These are phyloP conservation scores for Paramarasmius palmivorus DNA, from an alignment of 1,284 basidiomycete genomes.

Conservation along the genomic window DNA sequence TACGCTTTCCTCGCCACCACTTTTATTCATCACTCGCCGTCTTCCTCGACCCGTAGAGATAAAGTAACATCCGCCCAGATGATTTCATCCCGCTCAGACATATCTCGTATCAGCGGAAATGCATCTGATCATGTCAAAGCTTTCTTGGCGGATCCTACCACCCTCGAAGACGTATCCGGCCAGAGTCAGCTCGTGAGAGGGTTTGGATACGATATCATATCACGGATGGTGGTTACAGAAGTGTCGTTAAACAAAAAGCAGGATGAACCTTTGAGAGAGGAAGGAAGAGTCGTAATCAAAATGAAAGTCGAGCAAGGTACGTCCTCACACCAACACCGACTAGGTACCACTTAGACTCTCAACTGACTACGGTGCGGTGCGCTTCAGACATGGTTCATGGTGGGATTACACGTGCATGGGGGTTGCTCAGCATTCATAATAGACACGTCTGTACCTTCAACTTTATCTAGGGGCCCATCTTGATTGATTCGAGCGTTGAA, in stretches of 20 bases:
- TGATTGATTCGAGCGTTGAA: not conserved
- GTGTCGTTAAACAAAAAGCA: not conserved
- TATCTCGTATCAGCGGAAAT: not conserved
- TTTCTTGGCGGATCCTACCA: conserved; percentile 4
- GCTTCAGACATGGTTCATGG: conserved; percentile 5
- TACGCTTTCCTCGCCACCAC: too few relatives aligned
- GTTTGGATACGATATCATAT: not conserved
- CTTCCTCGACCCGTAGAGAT: too few relatives aligned
- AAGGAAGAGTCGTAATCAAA: conserved; percentile 1
- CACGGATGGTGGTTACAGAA: conserved; percentile 3
- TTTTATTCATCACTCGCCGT: too few relatives aligned
- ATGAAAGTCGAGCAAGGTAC: conserved; percentile 5
- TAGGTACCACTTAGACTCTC: too few relatives aligned
- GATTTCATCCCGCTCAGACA: not conserved
- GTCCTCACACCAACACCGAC: too few relatives aligned
- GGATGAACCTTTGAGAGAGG: not conserved
- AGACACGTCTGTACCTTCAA: not conserved
- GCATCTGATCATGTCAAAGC: conserved; percentile 2
- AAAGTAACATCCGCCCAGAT: not conserved
- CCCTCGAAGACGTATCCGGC: conserved; percentile 1
- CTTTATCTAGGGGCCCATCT: not conserved
- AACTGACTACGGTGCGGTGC: too few relatives aligned
- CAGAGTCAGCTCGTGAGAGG: not conserved
- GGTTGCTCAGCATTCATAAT: conserved; percentile 3
- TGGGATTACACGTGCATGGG: not conserved